phyloP scores from a whole-genome alignment of 139 green algal genomes.

The Coccomyxa sp. region DNA sequence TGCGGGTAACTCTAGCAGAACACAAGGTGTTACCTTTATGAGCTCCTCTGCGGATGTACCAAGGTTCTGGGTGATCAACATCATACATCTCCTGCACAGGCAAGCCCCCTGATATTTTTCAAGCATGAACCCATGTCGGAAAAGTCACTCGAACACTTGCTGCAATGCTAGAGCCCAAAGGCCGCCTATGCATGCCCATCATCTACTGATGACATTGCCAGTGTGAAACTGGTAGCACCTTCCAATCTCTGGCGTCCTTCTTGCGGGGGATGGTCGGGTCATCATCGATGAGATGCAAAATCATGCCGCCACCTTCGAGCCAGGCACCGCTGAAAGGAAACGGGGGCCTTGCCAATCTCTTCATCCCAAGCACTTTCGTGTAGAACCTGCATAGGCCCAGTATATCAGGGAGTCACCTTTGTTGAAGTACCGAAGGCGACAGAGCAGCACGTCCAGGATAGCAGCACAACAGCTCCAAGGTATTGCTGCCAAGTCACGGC shows the following conservation, averaged over 20 bases:
- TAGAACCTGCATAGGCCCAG: not conserved
- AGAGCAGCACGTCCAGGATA: not conserved
- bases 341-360: not conserved
- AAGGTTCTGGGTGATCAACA: conserved; percentile 8
- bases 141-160: too few species aligned
- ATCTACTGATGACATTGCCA: too few species aligned
- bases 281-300: conserved; percentile 13
- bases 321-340: conserved; percentile 18
- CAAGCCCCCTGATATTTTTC: too few species aligned
- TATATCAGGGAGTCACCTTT: not conserved
- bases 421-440: not conserved
- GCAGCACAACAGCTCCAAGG: not conserved
- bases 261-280: not conserved
- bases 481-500: not conserved
- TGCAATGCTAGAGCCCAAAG: too few species aligned
- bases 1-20: not conserved
- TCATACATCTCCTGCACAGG: conserved; percentile 9
- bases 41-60: conserved; percentile 16
- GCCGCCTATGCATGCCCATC: too few species aligned
- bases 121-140: too few species aligned
- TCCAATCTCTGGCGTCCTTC: not conserved
- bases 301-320: conserved; percentile 11
- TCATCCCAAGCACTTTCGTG: conserved; percentile 5
- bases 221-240: not conserved
- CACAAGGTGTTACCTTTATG: conserved; percentile 1